Evolutionary conservation across 345 rosid genomes (phyloP), one percentile per base, ranked within the genome.

Genomic region (Ceriops tagal): DNA sequence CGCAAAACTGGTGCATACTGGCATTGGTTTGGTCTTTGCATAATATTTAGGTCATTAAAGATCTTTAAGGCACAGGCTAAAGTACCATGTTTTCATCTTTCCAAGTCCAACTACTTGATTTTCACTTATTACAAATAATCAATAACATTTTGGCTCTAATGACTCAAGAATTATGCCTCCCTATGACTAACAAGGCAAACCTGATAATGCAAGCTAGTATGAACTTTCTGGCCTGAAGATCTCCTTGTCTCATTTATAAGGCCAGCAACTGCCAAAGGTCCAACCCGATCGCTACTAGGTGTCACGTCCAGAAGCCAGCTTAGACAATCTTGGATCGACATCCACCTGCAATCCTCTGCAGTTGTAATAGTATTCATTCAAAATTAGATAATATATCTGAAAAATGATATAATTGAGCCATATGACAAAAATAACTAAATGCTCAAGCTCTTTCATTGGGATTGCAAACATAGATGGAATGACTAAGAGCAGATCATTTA

Each of bases 261-360:
- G 69, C 91, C 91, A 57, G 80, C 62, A 63, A 80, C 79, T 2
- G 75, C 83, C 71, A 85, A 79, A 51, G 79, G 81, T 49, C 97
- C 97, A 39, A 93, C 65, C 24, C 98, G 96, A 68, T 85, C 88
- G 73, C 65, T 68, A n/a, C 80, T 73, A 1, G 77, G 88, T 80
- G 86, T 85, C 58, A 83, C 89, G 28, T 86, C 82, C 65, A 77
- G 31, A 53, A 89, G 90, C 80, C 52, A 73, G 16, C 71, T 79
- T 22, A 82, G 69, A 75, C 97, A 91, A 64, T 83, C 80, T 74
- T 84, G 71, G 37, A 78, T 53, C 63, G 93, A 80, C 84, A 81
- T 82, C 97, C 97, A 93, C 79, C 78, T 89, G 64, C 75, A 83
- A 60, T 69, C 58, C 55, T 76, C 97, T 91, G 86, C 83, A 84